Evolutionary conservation across 208 protist genomes (phyloP), one percentile per base, ranked within the genome.

Genomic region (Leishmania tarentolae): DNA sequence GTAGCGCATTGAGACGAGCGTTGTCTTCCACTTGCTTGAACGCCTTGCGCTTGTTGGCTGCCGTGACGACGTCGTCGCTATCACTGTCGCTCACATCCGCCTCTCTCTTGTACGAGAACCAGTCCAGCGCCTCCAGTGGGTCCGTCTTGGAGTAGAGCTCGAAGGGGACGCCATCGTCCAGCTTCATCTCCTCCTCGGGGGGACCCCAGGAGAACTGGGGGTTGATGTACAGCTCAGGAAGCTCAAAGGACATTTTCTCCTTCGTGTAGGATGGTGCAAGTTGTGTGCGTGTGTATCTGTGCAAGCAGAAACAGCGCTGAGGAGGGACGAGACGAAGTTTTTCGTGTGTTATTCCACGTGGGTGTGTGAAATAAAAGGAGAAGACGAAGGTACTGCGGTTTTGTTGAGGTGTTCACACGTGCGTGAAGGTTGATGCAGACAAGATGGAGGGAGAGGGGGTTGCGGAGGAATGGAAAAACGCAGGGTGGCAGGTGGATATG

Each of bases 141-240:
- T 94, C 90, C 2, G 50, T 75, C 85, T 96, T 96, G 57, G 90
- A 89, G 85, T 94, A 96, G 15, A 95, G 86, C 74, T 87, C 72
- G 57, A 96, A 91, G 15, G 83, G 69, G 69, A 87, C 75, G 8
- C 88, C 90, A 50, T 93, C 93, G 31, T 81, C 82, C 63, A 95
- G 65, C 63, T 87, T 83, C 72, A 95, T 90, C 89, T 96, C 92
- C 65, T 82, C 88, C 80, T 76, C 86, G 57, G 94, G 94, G 15
- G 94, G 94, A 19, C 94, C 94, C 94, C 94, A 98, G 50, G 89
- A 81, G 77, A 93, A 94, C 68, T 85, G 86, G 53, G 88, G 83
- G 78, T 91, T 93, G 52, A 95, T 85, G 85, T 94, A 90, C 80
- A 94, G 77, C 74, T 95, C 83, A 11, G 94, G 94, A 66, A 96